Percentiles rank a stretch among this genome's conserved stretches.
Evolutionary conservation across 768 basidiomycete genomes (phyloP).

Genomic region (Lactarius sanguifluus): DNA sequence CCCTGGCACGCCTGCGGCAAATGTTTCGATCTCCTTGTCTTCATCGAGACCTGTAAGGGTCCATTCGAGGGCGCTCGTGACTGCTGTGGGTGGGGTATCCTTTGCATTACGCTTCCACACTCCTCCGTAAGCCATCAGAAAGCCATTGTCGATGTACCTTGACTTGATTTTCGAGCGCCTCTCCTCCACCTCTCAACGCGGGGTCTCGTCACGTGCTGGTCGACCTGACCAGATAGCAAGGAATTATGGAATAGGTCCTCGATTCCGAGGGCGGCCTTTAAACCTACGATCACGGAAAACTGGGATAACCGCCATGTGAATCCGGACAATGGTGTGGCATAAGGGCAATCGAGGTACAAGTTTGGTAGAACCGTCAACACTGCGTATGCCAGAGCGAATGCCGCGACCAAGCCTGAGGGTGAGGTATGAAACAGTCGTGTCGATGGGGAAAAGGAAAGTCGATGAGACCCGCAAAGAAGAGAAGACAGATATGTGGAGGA

Average conservation of each 20-base stretch:
- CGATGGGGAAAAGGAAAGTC: background rate
- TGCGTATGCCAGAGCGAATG: background rate
- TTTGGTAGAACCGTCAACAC: background rate
- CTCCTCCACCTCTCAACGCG: background rate
- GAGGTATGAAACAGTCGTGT: background rate
- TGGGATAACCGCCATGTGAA: background rate
- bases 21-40: background rate
- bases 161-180: background rate
- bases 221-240: background rate
- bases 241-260: background rate
- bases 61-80: too few species aligned
- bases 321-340: constrained; percentile 7
- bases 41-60: too few species aligned
- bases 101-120: background rate
- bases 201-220: background rate
- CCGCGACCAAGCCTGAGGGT: background rate
- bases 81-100: too few species aligned
- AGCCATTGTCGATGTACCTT: background rate
- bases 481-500: background rate
- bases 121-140: constrained; percentile 2
- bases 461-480: constrained; percentile 1
- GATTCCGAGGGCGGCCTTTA: background rate
- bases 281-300: background rate
- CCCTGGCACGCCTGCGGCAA: background rate
- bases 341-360: constrained; percentile 4